phyloP scores from a whole-genome alignment of 2,329 filamentous ascomycete species.

The Phaeophleospora eucalypticola region DNA sequence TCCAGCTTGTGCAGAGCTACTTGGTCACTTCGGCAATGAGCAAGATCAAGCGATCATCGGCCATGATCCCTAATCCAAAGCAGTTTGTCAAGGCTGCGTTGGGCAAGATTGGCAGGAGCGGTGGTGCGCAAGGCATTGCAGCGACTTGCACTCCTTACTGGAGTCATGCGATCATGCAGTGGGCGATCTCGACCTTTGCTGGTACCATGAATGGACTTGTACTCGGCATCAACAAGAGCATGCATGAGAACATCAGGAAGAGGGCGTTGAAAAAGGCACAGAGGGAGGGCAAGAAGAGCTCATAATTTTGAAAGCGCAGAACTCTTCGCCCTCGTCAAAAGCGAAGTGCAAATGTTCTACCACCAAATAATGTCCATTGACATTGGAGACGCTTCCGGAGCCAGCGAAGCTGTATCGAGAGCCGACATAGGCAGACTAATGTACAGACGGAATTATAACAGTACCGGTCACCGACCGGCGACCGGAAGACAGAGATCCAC shows the following conservation, averaged over 20 bases:
- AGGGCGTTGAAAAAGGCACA: constrained; percentile 80
- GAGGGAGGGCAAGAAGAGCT: constrained; percentile 68
- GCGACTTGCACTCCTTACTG: constrained; percentile 90
- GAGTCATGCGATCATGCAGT: constrained; percentile 86
- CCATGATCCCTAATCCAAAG: constrained; percentile 75
- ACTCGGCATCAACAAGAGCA: constrained; percentile 59
- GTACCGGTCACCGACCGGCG: too few species aligned
- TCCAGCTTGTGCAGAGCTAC: constrained; percentile 89
- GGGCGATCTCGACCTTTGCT: constrained; percentile 62
- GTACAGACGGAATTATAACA: too few species aligned
- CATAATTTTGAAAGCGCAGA: neutral
- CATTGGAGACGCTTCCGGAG: too few species aligned
- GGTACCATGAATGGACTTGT: constrained; percentile 56
- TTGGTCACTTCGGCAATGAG: constrained; percentile 95
- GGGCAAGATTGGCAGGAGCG: constrained; percentile 72
- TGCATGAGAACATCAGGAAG: constrained; percentile 79
- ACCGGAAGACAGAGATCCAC: too few species aligned
- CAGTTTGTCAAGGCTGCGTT: constrained; percentile 76
- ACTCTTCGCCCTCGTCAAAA: too few species aligned
- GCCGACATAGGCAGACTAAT: too few species aligned
- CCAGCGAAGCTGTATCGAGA: too few species aligned
- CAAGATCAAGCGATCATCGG: constrained; percentile 78
- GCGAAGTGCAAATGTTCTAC: neutral
- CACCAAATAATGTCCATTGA: too few species aligned
- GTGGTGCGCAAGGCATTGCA: constrained; percentile 71